Base-by-base conservation (phyloP, 148 eudicot genomes). In the Silene latifolia region DNA sequence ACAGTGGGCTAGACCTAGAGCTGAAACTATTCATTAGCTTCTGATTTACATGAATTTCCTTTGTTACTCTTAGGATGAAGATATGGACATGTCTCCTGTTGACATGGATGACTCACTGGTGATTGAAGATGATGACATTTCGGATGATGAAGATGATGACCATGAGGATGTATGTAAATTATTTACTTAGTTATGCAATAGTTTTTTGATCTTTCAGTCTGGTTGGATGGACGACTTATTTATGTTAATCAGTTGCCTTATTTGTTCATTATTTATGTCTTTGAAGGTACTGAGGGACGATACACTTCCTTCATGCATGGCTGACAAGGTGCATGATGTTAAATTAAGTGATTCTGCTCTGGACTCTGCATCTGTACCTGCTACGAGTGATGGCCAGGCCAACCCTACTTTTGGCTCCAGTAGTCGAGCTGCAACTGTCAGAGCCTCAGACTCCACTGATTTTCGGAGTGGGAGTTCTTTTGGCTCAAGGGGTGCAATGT, bases 401-500 rank as follows among this genome's bases (percentile, higher is more conserved):
- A 86, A 87, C 72, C 83, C 88, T 24, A 82, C 89, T 69, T 83
- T 88, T 78, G 97, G 96, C 72, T 89, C 93, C 57, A 85, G 92
- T 79, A 88, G 89, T 83, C 88, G 89, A 88, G 85, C 84, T 62
- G 82, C 90, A 67, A 68, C 85, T 61, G 87, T 65, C 24, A 85
- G 85, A 73, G 91, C 83, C 23, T 80, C 89, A 7, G 96, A 90
- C 67, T 83, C 92, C 39, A 78, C 83, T 0, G 96, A 88, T 65
- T 82, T 88, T 20, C 84, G 87, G 63, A 85, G 86, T 77, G 97
- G 88, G 23, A 80, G 83, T 60, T 83, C 90, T 70, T 88, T 83
- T 71, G 91, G 93, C 74, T 92, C 99, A 54, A 88, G 99, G 83
- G 94, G 97, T 81, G 90, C 98, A 71, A 89, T 96, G 99, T 92